A percentile compares a stretch with the other conserved stretches of the same genome.
phyloP scores from a whole-genome alignment of 2,329 filamentous ascomycete species.

The Aspergillus ibericus region DNA sequence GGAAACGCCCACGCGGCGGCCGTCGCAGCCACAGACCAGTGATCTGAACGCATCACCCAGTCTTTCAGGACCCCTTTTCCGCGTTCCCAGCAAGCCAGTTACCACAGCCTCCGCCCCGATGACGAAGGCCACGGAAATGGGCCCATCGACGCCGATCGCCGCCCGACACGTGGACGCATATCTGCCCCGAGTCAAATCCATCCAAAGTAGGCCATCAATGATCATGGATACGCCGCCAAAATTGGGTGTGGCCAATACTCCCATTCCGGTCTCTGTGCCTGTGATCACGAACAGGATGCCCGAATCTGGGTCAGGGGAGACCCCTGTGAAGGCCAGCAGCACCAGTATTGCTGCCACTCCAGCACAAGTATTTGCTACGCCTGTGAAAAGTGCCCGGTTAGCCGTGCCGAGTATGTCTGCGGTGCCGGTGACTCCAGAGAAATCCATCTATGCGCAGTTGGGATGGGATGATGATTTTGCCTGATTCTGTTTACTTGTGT shows the following conservation, averaged over 20 bases:
- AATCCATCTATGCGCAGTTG: conserved; percentile 44
- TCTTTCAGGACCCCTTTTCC: conserved; percentile 26
- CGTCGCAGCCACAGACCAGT: conserved; percentile 24
- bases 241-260: not conserved
- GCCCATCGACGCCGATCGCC: conserved; percentile 31
- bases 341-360: not conserved
- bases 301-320: not conserved
- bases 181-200: conserved; percentile 9
- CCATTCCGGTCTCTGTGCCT: conserved; percentile 7
- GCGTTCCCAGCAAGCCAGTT: conserved; percentile 26
- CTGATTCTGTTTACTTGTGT: not conserved
- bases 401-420: conserved; percentile 13
- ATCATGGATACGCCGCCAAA: conserved; percentile 35
- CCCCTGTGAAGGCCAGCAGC: conserved; percentile 4
- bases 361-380: conserved; percentile 29
- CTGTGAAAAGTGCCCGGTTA: conserved; percentile 29
- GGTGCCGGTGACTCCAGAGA: conserved; percentile 36
- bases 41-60: conserved; percentile 14
- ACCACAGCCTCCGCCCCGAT: not conserved
- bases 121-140: conserved; percentile 24
- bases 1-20: conserved; percentile 43
- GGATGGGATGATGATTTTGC: conserved; percentile 46
- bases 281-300: not conserved
- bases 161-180: conserved; percentile 22
- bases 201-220: conserved; percentile 17